Conservation (phyloP, 2,329 filamentous ascomycete species). For the Aureobasidium sp. region DNA sequence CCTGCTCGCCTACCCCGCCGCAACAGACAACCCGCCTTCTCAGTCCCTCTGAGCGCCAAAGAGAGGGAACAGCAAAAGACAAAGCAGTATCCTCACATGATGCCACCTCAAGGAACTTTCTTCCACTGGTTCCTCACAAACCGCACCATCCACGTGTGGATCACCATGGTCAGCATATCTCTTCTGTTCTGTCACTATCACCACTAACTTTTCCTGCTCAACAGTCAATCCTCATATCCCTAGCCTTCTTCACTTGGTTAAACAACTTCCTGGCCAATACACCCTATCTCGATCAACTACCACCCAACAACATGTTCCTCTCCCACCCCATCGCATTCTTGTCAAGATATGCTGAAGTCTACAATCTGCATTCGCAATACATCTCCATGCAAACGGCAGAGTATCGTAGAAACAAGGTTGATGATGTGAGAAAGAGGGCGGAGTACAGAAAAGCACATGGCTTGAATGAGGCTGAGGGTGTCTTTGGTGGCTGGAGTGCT, state of each 20-base stretch:
- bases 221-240: slow-evolving; percentile 56
- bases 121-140: slow-evolving; percentile 79
- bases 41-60: slow-evolving; percentile 63
- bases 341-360: slow-evolving; percentile 58
- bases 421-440: slow-evolving; percentile 80
- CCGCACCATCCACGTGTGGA: slow-evolving; percentile 65
- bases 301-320: slow-evolving; percentile 58
- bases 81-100: slow-evolving; percentile 78
- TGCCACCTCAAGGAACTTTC: slow-evolving; percentile 74
- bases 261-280: slow-evolving; percentile 73
- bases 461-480: slow-evolving; percentile 48
- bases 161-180: slow-evolving; percentile 57
- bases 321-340: slow-evolving; percentile 61
- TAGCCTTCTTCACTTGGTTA: slow-evolving; percentile 65
- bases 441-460: slow-evolving; percentile 83
- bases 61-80: slow-evolving; percentile 57
- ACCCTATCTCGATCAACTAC: slow-evolving; percentile 71
- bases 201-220: too few species aligned
- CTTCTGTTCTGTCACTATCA: too few species aligned
- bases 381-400: slow-evolving; percentile 60
- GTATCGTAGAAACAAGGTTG: slow-evolving; percentile 61
- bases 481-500: slow-evolving; percentile 43
- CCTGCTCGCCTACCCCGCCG: slow-evolving; percentile 54
- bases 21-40: slow-evolving; percentile 30
- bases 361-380: slow-evolving; percentile 67